phyloP scores from a whole-genome alignment of 257 asterid genomes.

The Nicotiana tabacum region DNA sequence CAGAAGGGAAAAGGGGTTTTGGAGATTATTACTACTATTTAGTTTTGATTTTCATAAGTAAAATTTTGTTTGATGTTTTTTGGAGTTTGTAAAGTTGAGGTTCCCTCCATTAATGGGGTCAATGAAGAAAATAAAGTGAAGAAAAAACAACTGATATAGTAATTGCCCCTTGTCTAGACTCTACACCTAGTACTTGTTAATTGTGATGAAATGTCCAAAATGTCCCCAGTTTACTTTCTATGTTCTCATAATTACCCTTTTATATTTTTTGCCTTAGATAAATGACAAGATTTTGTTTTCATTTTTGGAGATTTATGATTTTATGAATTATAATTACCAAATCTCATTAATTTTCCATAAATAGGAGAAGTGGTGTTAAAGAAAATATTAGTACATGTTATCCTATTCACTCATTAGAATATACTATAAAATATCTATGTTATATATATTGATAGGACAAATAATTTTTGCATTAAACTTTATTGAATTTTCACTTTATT shows the following conservation, averaged over 20 bases:
- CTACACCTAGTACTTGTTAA: background rate
- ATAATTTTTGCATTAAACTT: no score
- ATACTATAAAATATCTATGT: background rate
- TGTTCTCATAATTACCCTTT: background rate
- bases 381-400: background rate
- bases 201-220: background rate
- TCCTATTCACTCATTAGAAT: background rate
- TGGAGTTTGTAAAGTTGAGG: slow-evolving; percentile 39
- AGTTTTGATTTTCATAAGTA: background rate
- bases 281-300: background rate
- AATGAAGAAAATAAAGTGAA: slow-evolving; percentile 11
- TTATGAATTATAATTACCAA: background rate
- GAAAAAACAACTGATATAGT: slow-evolving; percentile 17
- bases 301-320: background rate
- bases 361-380: background rate
- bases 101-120: slow-evolving; percentile 68
- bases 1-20: slow-evolving; percentile 29
- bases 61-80: background rate
- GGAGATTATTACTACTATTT: background rate
- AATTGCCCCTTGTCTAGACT: slow-evolving; percentile 28
- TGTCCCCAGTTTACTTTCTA: background rate
- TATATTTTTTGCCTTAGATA: background rate
- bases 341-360: background rate
- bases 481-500: no score
- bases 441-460: no score